These are phyloP conservation scores for Dunaliella primolecta DNA, from an alignment of 139 green algal species.

Conservation along the genomic window DNA sequence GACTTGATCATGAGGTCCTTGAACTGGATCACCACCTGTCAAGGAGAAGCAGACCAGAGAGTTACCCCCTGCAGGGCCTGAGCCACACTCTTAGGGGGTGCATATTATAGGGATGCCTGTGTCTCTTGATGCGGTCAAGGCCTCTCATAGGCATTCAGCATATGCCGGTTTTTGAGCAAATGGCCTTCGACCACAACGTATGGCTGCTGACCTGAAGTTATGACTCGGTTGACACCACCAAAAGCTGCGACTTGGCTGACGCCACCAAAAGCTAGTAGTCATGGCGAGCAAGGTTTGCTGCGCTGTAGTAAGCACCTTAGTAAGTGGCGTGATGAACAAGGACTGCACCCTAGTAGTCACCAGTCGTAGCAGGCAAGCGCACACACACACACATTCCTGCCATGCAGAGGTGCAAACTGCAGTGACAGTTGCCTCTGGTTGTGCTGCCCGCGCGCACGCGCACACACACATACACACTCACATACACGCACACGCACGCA, in stretches of 20 bases:
- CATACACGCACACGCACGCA: background rate
- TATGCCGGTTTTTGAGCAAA: too few relatives aligned
- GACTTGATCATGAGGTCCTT: too few relatives aligned
- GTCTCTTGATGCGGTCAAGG: too few relatives aligned
- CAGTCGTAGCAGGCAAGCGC: background rate
- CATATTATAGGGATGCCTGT: too few relatives aligned
- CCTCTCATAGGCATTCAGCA: too few relatives aligned
- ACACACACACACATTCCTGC: too few relatives aligned
- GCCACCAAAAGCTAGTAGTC: background rate
- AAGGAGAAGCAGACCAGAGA: background rate
- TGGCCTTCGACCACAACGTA: too few relatives aligned
- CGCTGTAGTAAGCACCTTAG: background rate
- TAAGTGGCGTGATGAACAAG: too few relatives aligned
- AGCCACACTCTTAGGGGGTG: background rate
- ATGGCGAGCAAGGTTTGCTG: background rate
- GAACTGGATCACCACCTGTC: too few relatives aligned
- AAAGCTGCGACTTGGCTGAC: background rate
- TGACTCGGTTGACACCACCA: background rate
- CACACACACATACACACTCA: background rate
- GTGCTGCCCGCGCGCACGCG: too few relatives aligned
- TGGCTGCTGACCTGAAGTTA: background rate
- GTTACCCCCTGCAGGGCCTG: background rate
- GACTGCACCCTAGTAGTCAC: background rate
- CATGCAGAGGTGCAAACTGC: too few relatives aligned
- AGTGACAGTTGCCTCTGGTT: background rate